Conservation (phyloP, 306 rosid genomes). For the Vigna radiata region DNA sequence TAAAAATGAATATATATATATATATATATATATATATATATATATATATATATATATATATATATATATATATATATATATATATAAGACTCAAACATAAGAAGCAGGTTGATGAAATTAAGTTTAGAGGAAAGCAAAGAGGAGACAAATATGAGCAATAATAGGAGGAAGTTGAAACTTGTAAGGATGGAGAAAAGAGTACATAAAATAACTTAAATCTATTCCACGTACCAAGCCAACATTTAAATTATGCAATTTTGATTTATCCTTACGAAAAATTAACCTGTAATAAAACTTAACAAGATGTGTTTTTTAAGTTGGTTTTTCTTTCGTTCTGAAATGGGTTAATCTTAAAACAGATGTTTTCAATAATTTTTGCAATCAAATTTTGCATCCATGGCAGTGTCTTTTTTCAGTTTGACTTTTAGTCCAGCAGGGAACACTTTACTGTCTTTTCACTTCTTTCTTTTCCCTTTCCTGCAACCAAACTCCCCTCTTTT, state of each 20-base stretch:
- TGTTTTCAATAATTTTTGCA: not conserved
- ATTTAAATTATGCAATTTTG: no score
- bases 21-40: not conserved
- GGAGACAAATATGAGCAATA: not conserved
- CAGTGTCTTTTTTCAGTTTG: constrained; percentile 4
- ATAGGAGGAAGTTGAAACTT: constrained; percentile 1
- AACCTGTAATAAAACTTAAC: no score
- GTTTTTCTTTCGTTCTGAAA: not conserved
- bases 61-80: not conserved
- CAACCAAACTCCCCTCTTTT: constrained; percentile 41
- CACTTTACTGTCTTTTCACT: constrained; percentile 48
- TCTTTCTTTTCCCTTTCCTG: constrained; percentile 47
- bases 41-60: not conserved
- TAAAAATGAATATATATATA: not conserved
- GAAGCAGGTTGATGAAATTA: constrained; percentile 7
- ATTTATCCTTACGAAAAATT: no score
- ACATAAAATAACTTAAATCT: not conserved
- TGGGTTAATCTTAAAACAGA: not conserved
- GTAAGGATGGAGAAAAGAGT: not conserved
- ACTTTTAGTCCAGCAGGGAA: constrained; percentile 8
- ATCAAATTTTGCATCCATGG: not conserved
- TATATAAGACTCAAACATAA: not conserved
- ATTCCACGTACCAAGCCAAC: not conserved
- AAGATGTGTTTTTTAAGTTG: not conserved
- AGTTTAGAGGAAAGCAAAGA: not conserved